Base-by-base conservation (phyloP, 371 early-diverging fungal species). In the Lichtheimia corymbifera region DNA sequence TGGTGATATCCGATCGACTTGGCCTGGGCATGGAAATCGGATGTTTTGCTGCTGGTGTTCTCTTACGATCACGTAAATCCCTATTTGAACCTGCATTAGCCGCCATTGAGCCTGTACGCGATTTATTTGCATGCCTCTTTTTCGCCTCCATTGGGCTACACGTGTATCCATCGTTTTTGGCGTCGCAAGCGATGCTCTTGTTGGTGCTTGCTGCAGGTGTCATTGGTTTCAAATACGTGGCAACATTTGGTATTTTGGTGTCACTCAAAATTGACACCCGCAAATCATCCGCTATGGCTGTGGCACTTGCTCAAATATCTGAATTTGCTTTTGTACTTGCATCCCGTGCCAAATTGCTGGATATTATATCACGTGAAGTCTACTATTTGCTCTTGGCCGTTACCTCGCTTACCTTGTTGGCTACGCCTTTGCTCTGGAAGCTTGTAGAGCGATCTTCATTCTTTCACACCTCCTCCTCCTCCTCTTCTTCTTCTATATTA, bases 111-210 rank as follows among this genome's bases (percentile, higher is more conserved):
- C 84, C 88, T n/a, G 73, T 88, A 1, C 71, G 80, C 13, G 83
- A 84, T 65, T 47, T 86, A 30, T 86, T 86, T 75, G 78, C 79
- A 9, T 80, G 81, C 24, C 64, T 87, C 9, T 88, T 88, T 64
- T 88, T 88, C 71, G 85, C 87, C 1, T 69, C 80, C n/a, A 83
- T 88, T 53, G 88, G 88, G 3, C 64, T 88, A 4, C 88, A 88
- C 66, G 71, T 86, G 5, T 84, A 87, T 53, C 87, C 87, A 2
- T 68, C 73, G 5, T 88, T 88, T 61, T 64, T 88, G 44, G 70
- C 77, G 0, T 78, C 80, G 5, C 80, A 87, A 59, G 79, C 73
- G n/a, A 58, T 74, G 55, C 57, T 87, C 5, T 61, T 88, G 4
- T 47, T 85, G 24, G 69, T 73, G 0, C 50, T 88, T 17, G 79